Evolutionary conservation across 257 asterid genomes (phyloP), one percentile per base, ranked within the genome.

Genomic region (Lycium ferocissimum): DNA sequence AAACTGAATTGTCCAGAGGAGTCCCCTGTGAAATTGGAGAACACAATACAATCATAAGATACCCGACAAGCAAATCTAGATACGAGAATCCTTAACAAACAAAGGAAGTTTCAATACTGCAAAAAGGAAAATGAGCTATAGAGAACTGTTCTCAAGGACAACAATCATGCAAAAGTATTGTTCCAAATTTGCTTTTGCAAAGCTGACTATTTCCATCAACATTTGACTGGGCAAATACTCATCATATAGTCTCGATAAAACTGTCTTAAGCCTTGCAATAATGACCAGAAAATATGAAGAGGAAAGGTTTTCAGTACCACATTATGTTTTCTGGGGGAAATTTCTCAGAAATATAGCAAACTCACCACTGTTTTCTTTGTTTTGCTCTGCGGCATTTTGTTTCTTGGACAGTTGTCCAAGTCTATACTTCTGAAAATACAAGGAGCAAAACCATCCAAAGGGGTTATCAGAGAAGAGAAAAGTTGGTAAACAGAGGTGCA

Each of bases 321-420:
- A 0, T 5, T 72, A 5, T 43, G 58, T 15, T 75, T 2, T 51
- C 2, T 49, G 62, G 0, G 1, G 7, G 13, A 49, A 75, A 14
- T 20, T 75, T 26, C 37, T 26, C 11, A 43, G 59, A 82, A 45
- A 8, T 56, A 82, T 4, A 62, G 79, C 9, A 59, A 79, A 86
- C 92, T 87, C 57, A 91, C 98, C 92, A 43, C 89, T 89, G 72
- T 85, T 89, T 54, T 91, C 92, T 83, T 87, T 71, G 80, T 86
- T 91, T 78, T 86, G 90, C 7, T 86, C 91, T 7, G 63, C 72
- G 80, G 84, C 37, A 79, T 84, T 91, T 83, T 90, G 97, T 85
- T 87, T 93, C 85, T 87, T 92, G 58, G 91, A 88, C 81, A 85
- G 98, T 89, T 94, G 99, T 58, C 98, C 98, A 70, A 92, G 92